Conservation (phyloP, 164 flowering plant genomes). For the Magnolia officinalis region DNA sequence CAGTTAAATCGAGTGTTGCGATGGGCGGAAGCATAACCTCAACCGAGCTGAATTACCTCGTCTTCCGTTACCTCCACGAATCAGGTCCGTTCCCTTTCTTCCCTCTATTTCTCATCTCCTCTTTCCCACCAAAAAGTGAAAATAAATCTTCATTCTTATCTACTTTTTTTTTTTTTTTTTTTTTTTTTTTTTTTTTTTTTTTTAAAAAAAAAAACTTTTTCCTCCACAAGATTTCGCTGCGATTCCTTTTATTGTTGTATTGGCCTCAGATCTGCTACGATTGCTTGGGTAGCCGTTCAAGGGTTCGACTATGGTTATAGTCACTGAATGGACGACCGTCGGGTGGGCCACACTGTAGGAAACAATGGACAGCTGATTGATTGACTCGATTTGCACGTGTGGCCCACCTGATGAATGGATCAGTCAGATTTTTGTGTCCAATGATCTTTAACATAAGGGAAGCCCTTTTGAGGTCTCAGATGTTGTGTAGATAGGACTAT, state of each 20-base stretch:
- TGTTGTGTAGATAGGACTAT: neutral
- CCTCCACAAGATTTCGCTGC: neutral
- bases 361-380: neutral
- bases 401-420: neutral
- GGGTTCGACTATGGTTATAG: neutral
- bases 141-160: neutral
- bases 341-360: neutral
- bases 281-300: neutral
- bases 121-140: too few relatives aligned
- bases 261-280: neutral
- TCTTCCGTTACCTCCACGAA: slow-evolving; percentile 56
- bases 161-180: neutral
- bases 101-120: neutral
- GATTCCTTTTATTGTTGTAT: neutral
- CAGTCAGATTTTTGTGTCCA: neutral
- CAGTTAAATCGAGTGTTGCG: neutral
- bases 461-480: neutral
- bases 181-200: neutral
- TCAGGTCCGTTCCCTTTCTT: slow-evolving; percentile 31
- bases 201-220: too few relatives aligned
- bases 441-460: neutral
- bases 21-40: slow-evolving; percentile 26
- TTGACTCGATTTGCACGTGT: neutral
- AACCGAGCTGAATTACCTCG: slow-evolving; percentile 40
- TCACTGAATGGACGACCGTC: neutral